Evolutionary conservation across 495 filamentous ascomycete species (phyloP).

Genomic region (Aspergillus incahuasiensis): DNA sequence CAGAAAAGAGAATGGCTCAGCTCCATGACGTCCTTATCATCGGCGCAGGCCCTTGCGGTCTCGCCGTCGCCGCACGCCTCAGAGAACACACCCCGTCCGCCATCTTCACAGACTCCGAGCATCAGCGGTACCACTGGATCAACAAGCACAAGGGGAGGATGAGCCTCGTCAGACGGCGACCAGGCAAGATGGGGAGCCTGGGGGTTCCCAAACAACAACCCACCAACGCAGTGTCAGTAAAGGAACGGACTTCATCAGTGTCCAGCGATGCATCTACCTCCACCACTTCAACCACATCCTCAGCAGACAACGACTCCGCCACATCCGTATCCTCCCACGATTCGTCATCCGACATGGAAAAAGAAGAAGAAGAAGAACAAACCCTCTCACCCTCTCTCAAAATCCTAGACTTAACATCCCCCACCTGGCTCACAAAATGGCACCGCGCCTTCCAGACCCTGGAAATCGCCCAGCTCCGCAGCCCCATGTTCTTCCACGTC

Average conservation of each 20-base stretch:
- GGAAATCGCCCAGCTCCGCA: slow-evolving; percentile 56
- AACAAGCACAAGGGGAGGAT: slow-evolving; percentile 47
- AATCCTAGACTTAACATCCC: slow-evolving; percentile 50
- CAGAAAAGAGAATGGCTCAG: background rate
- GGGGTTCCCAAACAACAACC: slow-evolving; percentile 24
- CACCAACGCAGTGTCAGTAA: slow-evolving; percentile 22
- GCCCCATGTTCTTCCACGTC: slow-evolving; percentile 65
- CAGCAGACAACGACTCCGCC: background rate
- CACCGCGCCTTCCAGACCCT: slow-evolving; percentile 50
- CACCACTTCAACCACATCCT: slow-evolving; percentile 26
- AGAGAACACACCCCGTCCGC: slow-evolving; percentile 58
- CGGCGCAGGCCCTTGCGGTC: slow-evolving; percentile 59
- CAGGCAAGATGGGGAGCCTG: slow-evolving; percentile 17
- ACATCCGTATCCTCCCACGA: slow-evolving; percentile 30
- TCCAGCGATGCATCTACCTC: background rate
- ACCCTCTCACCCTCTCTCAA: slow-evolving; percentile 9
- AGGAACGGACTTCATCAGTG: background rate
- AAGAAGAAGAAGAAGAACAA: background rate
- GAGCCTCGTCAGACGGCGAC: slow-evolving; percentile 34
- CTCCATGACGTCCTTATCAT: slow-evolving; percentile 54
- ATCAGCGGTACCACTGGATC: slow-evolving; percentile 62
- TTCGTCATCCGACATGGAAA: background rate
- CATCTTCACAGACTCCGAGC: slow-evolving; percentile 63
- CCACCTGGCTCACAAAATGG: slow-evolving; percentile 55
- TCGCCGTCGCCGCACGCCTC: slow-evolving; percentile 56